Base-by-base conservation (phyloP, 2,329 filamentous ascomycete genomes). In the Alternaria burnsii region DNA sequence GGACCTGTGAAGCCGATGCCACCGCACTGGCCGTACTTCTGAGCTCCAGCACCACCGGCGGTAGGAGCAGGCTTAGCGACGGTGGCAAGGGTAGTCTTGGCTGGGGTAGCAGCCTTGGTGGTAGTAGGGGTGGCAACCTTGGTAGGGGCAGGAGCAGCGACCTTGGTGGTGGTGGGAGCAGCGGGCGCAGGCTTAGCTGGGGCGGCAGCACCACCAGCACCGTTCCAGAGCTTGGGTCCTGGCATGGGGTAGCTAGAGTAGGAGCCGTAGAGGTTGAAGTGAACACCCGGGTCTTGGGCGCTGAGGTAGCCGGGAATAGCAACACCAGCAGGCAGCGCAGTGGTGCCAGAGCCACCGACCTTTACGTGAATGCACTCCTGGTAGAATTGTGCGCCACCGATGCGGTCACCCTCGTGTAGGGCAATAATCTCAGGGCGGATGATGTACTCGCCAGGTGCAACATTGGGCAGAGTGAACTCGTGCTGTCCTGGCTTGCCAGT, bases 401-500 rank as follows among this genome's bases (percentile, higher is more conserved):
- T 41, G 43, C 67, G 59, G 71, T 72, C 65, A 28, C 74, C 77
- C 69, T 81, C 78, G 63, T 83, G 80, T 10, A 82, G 76, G 41
- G 81, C 80, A 58, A 82, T 80, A 63, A 82, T 79, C 70, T 83
- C 81, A 24, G 76, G 75, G 52, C 81, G 78, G 52, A 82, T 65
- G 52, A 82, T 70, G 67, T 83, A 83, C 9, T 80, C 74, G 30
- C 80, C 81, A 20, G 76, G 59, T 24, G 76, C 76, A 26, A 82
- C 68, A 38, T 71, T 73, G 42, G 79, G 81, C 36, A 83, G 72
- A 8, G 73, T 81, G 66, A 82, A 69, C 44, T 71, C 74, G 64
- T 81, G 76, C 68, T 80, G 78, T 41, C 79, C 80, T 55, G 75
- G 73, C 69, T 76, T 79, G 47, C 69, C 68, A 26, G 61, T 72